Evolutionary conservation across 352 stramenopile species (phyloP).

Genomic region (Globisporangium abappressorium): DNA sequence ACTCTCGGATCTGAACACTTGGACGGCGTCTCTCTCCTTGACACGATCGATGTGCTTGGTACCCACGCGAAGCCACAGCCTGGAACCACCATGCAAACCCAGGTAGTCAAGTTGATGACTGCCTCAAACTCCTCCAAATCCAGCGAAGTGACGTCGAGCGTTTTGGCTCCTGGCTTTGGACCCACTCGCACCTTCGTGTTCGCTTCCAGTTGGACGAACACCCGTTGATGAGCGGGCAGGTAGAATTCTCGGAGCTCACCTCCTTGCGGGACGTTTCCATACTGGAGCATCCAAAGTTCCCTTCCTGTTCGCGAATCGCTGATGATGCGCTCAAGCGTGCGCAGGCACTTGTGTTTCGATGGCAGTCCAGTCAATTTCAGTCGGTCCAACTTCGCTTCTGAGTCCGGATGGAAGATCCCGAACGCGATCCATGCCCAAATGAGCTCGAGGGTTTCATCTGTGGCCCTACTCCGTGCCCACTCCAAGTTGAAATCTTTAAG

Average conservation of each 20-base stretch:
- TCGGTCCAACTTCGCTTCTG: constrained; percentile 21
- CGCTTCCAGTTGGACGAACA: neutral
- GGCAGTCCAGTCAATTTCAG: constrained; percentile 32
- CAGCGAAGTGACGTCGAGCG: neutral
- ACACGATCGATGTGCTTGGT: neutral
- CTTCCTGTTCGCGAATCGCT: too few species aligned
- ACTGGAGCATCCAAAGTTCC: too few species aligned
- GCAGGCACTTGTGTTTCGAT: constrained; percentile 2
- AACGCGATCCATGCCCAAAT: constrained; percentile 42
- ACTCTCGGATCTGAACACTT: constrained; percentile 14
- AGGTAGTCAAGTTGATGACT: neutral
- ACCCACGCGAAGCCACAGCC: neutral
- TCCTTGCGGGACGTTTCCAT: too few species aligned
- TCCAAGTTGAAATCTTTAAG: neutral
- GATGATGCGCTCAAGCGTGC: too few species aligned
- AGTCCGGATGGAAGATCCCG: constrained; percentile 40
- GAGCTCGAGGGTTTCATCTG: neutral
- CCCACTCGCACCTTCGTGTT: neutral
- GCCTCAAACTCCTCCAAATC: constrained; percentile 2
- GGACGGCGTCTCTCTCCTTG: constrained; percentile 3
- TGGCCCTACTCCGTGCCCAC: neutral
- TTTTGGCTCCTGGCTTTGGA: neutral
- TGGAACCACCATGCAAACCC: neutral
- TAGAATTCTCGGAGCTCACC: too few species aligned
- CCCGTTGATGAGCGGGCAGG: neutral